A percentile compares a stretch with the other conserved stretches of the same genome.
Conservation (phyloP, 495 filamentous ascomycete species). For the Articulospora tetracladia region DNA sequence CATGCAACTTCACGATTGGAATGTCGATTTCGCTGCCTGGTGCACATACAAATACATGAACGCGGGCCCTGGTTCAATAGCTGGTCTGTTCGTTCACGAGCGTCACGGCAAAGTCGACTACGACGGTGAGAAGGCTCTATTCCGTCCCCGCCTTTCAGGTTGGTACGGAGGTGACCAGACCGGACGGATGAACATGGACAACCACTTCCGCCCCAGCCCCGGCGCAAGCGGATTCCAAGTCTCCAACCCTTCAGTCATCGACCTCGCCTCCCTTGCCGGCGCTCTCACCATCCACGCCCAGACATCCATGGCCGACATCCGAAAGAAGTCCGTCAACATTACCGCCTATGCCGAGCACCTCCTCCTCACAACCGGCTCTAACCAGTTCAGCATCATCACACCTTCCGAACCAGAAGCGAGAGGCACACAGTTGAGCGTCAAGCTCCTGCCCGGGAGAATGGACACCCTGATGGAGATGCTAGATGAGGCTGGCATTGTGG, state of each 20-base stretch:
- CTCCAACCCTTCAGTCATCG: conserved; percentile 63
- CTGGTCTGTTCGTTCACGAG: conserved; percentile 87
- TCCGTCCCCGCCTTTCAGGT: conserved; percentile 50
- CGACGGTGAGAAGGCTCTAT: conserved; percentile 26
- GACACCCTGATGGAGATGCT: conserved; percentile 63
- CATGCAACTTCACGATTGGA: conserved; percentile 81
- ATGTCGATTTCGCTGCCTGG: conserved; percentile 94
- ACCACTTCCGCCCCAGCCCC: conserved; percentile 66
- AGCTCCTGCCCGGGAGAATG: conserved; percentile 63
- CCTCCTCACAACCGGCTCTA: conserved; percentile 43
- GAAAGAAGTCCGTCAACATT: conserved; percentile 68
- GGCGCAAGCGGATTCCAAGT: conserved; percentile 71
- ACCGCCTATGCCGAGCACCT: conserved; percentile 79
- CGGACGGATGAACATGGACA: conserved; percentile 75
- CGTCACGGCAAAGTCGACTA: conserved; percentile 54
- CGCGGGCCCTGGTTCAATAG: conserved; percentile 82
- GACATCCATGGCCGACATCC: conserved; percentile 65
- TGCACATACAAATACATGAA: conserved; percentile 98
- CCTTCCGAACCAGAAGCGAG: conserved; percentile 66
- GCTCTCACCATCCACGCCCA: conserved; percentile 75
- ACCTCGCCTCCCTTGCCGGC: conserved; percentile 66
- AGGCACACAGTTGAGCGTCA: conserved; percentile 83
- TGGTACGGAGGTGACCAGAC: conserved; percentile 87
- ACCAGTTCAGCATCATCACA: conserved; percentile 72
- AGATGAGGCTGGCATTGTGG: conserved; percentile 67